Conservation (phyloP, 2,329 filamentous ascomycete genomes). For the Epichloe coenophiala region DNA sequence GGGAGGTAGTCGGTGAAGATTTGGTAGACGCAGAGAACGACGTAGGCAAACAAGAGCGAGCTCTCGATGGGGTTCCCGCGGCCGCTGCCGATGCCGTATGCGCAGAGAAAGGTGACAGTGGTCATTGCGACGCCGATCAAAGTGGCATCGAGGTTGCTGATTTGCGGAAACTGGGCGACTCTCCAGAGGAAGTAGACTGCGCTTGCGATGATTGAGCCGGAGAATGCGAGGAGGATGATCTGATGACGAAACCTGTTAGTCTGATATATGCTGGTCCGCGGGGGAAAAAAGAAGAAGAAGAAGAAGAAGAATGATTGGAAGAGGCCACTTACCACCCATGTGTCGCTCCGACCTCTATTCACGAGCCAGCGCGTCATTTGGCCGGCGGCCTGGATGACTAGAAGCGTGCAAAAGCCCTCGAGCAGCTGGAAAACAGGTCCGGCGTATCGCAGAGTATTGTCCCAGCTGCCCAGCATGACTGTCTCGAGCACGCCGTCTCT, state of each 20-base stretch:
- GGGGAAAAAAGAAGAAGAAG: background rate
- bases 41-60: constrained; percentile 87
- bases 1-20: constrained; percentile 92
- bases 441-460: constrained; percentile 76
- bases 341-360: constrained; percentile 84
- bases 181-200: constrained; percentile 95
- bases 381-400: constrained; percentile 89
- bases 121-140: constrained; percentile 89
- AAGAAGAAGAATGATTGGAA: no score
- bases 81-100: constrained; percentile 86
- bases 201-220: constrained; percentile 83
- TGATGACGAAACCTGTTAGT: constrained; percentile 21
- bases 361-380: constrained; percentile 93
- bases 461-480: constrained; percentile 73
- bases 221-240: constrained; percentile 79
- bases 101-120: constrained; percentile 81
- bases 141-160: constrained; percentile 82
- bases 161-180: constrained; percentile 83
- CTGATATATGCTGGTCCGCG: constrained; percentile 17
- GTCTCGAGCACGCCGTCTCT: constrained; percentile 69
- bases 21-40: constrained; percentile 97
- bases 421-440: constrained; percentile 88
- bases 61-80: constrained; percentile 92
- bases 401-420: constrained; percentile 90
- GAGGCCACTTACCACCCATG: constrained; percentile 66